Evolutionary conservation across 805 yeast genomes (phyloP), one percentile per base, ranked within the genome.

Genomic region (Ogataea ganodermae): DNA sequence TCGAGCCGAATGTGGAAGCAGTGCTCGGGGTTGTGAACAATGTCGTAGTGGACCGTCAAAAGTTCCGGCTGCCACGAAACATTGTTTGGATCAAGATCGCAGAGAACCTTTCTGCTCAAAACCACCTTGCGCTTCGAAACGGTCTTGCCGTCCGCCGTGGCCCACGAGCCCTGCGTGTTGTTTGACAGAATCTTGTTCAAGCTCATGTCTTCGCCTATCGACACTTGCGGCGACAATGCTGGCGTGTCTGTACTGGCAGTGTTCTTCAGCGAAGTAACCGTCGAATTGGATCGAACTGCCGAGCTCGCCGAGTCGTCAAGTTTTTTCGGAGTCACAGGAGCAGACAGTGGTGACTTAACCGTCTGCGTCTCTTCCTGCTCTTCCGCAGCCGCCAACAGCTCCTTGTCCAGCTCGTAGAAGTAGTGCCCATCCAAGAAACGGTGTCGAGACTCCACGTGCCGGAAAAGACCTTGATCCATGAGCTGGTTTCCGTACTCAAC

Each of bases 11-110:
- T 77, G 60, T 92, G 98, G 70, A 84, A 94, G 61, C 97, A 91
- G 59, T 91, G 96, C 55, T 87, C 92, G 0, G 97, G 97, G 61
- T 91, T 92, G 63, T 90, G 97, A 3, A 91, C 91, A 36, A 84
- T 76, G 62, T 94, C 99, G 60, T 89, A 88, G 66, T 92, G 97
- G 1, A 94, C 89, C 5, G 82, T 81, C 37, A 90, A 73, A 2
- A 83, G 66, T 56, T 94, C 99, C 0, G 86, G 85, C 46, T 90
- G 79, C 64, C 81, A 82, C 0, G 97, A 89, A 50, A 81, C 75
- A 2, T 73, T 71, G 23, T 75, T 69, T 0, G 92, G 87, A 61
- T 94, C 99, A 14, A 89, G 78, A 62, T 92, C 88, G 56, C 80
- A 79, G 37, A 76, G 71, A 24, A 91, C 73, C 1, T 83, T 73